phyloP scores from a whole-genome alignment of 2,329 filamentous ascomycete genomes.

The Anisogramma anomala region DNA sequence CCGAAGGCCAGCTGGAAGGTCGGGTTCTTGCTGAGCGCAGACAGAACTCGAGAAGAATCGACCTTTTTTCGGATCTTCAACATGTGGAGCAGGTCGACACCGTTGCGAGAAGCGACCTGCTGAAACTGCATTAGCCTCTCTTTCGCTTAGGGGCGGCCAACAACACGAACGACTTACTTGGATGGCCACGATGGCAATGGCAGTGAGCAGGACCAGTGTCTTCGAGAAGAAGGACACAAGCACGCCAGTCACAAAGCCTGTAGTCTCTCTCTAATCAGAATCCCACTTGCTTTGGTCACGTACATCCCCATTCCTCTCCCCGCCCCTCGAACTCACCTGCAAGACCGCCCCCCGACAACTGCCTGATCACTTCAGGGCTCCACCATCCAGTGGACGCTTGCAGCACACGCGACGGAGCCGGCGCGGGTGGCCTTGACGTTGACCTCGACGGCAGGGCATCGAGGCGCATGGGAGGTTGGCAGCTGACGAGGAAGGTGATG shows the following conservation, averaged over 20 bases:
- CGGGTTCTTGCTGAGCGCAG: slow-evolving; percentile 43
- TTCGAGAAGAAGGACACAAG: slow-evolving; percentile 60
- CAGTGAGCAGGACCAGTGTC: slow-evolving; percentile 55
- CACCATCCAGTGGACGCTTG: slow-evolving; percentile 18
- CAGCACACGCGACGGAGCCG: slow-evolving; percentile 15
- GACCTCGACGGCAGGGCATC: slow-evolving; percentile 16
- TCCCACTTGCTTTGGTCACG: not conserved
- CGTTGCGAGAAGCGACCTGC: slow-evolving; percentile 33
- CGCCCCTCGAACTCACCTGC: slow-evolving; percentile 28
- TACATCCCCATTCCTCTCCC: not conserved
- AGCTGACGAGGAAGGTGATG: slow-evolving; percentile 17
- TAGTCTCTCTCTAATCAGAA: not conserved
- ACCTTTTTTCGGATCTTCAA: slow-evolving; percentile 27
- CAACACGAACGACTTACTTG: slow-evolving; percentile 39
- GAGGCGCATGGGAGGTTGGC: slow-evolving; percentile 22
- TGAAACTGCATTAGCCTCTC: slow-evolving; percentile 1
- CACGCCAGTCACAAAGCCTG: slow-evolving; percentile 53
- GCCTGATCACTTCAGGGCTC: slow-evolving; percentile 29
- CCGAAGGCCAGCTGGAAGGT: slow-evolving; percentile 60
- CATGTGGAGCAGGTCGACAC: slow-evolving; percentile 28
- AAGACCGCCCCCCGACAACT: slow-evolving; percentile 45
- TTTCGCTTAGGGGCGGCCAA: not conserved
- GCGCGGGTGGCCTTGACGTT: slow-evolving; percentile 4
- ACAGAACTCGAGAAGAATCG: slow-evolving; percentile 30
- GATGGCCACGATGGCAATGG: slow-evolving; percentile 49